Percentiles rank a stretch among this genome's conserved stretches.
Evolutionary conservation across 176 grass and related monocot genomes (phyloP).

Genomic region (Carex scoparia): DNA sequence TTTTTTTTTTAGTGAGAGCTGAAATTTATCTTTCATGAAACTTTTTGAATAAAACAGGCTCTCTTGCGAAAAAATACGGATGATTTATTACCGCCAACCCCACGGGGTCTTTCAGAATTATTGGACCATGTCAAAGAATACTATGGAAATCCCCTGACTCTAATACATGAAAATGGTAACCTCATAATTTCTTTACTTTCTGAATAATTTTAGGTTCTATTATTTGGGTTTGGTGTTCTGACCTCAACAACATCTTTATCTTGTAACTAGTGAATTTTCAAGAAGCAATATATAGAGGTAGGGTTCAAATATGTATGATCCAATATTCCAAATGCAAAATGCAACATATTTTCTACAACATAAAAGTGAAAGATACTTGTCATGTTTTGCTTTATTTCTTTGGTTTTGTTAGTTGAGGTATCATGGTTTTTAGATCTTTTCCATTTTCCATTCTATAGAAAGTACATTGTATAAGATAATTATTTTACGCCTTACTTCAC

Average conservation of each 20-base stretch:
- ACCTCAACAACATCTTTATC: not conserved
- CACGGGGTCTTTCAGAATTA: slow-evolving; percentile 45
- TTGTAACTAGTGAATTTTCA: not conserved
- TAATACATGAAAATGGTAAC: slow-evolving; percentile 84
- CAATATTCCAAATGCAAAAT: not conserved
- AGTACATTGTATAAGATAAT: not conserved
- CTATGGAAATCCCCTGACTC: slow-evolving; percentile 50
- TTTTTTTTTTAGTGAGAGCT: not conserved
- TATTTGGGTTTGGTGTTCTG: not conserved
- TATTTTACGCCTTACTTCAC: not conserved
- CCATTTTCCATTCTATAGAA: not conserved
- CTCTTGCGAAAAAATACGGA: not conserved
- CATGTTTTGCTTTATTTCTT: not conserved
- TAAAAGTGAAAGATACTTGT: not conserved
- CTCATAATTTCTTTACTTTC: not conserved
- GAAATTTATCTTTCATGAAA: not conserved
- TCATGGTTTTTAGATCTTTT: not conserved
- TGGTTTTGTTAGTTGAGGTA: not conserved
- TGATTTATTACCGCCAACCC: not conserved
- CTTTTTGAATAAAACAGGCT: slow-evolving; percentile 14
- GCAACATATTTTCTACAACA: not conserved
- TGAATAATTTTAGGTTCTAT: not conserved
- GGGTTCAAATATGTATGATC: not conserved
- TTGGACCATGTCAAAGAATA: slow-evolving; percentile 52
- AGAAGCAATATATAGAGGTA: not conserved